Percentiles rank a stretch among this genome's conserved stretches.
Evolutionary conservation across 331 rosid genomes (phyloP).

Genomic region (Stylosanthes scabra): DNA sequence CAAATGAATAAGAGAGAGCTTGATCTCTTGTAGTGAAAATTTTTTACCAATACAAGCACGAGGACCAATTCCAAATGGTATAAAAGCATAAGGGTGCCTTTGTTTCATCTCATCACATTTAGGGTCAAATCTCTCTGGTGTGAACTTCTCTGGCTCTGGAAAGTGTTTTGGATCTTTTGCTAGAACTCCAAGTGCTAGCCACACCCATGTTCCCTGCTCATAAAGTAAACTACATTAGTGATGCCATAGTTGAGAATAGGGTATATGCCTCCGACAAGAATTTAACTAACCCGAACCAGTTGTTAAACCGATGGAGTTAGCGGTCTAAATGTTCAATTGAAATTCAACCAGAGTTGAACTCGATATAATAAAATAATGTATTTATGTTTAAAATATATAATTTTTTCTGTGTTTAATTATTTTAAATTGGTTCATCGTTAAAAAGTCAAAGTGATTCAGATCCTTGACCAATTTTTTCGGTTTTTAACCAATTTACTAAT

Average conservation of each 20-base stretch:
- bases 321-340: no score
- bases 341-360: no score
- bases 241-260: neutral
- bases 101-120: constrained; percentile 67
- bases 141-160: constrained; percentile 86
- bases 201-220: constrained; percentile 89
- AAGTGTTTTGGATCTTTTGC: constrained; percentile 82
- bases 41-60: constrained; percentile 82
- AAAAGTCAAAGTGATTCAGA: no score
- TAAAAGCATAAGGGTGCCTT: constrained; percentile 83
- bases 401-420: no score
- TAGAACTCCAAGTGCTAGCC: constrained; percentile 87
- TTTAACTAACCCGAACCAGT: neutral
- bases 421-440: no score
- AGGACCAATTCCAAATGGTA: constrained; percentile 91
- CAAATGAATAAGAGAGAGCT: constrained; percentile 75
- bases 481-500: no score
- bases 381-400: no score
- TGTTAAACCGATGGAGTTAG: no score
- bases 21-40: constrained; percentile 73
- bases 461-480: no score
- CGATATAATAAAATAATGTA: no score
- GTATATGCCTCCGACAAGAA: neutral
- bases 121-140: constrained; percentile 87
- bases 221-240: constrained; percentile 14